Percentiles rank a stretch among this genome's conserved stretches.
Conservation (phyloP, 2,329 filamentous ascomycete species). For the Ophiostoma sp. region DNA sequence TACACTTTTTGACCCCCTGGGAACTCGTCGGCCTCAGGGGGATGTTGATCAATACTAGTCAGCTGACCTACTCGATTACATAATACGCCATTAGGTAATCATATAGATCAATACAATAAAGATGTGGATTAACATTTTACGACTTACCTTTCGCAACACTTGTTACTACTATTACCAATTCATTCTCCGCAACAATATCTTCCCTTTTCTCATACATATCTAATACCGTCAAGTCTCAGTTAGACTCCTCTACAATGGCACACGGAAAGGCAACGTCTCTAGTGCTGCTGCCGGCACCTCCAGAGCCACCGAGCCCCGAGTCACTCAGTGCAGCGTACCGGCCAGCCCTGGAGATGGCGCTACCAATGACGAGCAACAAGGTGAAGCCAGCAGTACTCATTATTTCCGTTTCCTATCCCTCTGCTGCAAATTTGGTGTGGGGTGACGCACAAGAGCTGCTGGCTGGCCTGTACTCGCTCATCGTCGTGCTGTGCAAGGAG, state of each 20-base stretch:
- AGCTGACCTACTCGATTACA: no score
- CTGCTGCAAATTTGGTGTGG: constrained; percentile 52
- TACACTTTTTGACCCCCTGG: no score
- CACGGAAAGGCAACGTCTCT: constrained; percentile 37
- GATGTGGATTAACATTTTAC: no score
- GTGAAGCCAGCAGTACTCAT: constrained; percentile 39
- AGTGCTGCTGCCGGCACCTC: constrained; percentile 59
- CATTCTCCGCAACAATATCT: no score
- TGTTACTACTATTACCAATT: no score
- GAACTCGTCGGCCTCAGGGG: no score
- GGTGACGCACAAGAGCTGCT: constrained; percentile 65
- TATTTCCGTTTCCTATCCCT: constrained; percentile 54
- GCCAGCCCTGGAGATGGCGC: constrained; percentile 49
- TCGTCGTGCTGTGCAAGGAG: constrained; percentile 65
- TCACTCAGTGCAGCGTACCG: constrained; percentile 56
- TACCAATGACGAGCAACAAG: constrained; percentile 44
- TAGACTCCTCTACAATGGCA: neutral
- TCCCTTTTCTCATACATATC: no score
- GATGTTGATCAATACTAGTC: no score
- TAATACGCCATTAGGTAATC: no score
- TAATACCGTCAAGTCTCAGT: no score
- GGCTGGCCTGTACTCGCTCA: constrained; percentile 70
- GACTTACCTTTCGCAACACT: no score
- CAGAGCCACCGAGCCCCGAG: constrained; percentile 47
- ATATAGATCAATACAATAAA: no score